Evolutionary conservation across 345 rosid species (phyloP), one percentile per base, ranked within the genome.

Genomic region (Eucalyptus virginea): DNA sequence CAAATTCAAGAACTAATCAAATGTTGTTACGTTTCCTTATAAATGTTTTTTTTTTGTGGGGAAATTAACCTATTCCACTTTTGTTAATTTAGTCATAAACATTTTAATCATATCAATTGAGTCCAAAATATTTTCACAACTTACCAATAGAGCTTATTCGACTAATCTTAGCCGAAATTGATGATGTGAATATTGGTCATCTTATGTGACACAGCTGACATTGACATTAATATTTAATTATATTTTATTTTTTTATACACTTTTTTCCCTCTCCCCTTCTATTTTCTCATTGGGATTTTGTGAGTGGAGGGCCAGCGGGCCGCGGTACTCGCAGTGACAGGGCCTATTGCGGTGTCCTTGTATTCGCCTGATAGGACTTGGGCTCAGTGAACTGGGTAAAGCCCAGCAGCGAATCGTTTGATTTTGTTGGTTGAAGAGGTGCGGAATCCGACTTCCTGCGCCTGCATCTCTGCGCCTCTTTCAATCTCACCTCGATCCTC

Each of bases 11-110:
- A 56, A 56, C 62, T 11, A 23, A 9, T 23, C 6, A 26, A 56
- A 9, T 56, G 62, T 9, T 56, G 62, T 24, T 1, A 6, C 9
- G 28, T 56, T 56, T 56, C 12, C 30, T 24, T 56, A 24, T 1
- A 24, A 0, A 50, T 15, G 0, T 4, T 56, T 23, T 23, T 56
- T 18, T 56, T 9, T 9, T 1, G 4, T 0, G 0, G 3, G 2
- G 1, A 56, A 56, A 56, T 56, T 24, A 56, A 56, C 14, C 5
- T 5, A 56, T 26, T 9, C 0, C 14, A 24, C 14, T 56, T 56
- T 56, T 24, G 1, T 26, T 1, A 0, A 56, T 56, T 23, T 3
- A 9, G 0, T 23, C 3, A 0, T 56, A 56, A 24, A 56, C 1
- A 21, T 4, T 56, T 23, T 24, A 56, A 56, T 56, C 4, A 56